A percentile compares a stretch with the other conserved stretches of the same genome.
Conservation (phyloP, 805 yeast genomes). For the Cyberlindnera lachancei region DNA sequence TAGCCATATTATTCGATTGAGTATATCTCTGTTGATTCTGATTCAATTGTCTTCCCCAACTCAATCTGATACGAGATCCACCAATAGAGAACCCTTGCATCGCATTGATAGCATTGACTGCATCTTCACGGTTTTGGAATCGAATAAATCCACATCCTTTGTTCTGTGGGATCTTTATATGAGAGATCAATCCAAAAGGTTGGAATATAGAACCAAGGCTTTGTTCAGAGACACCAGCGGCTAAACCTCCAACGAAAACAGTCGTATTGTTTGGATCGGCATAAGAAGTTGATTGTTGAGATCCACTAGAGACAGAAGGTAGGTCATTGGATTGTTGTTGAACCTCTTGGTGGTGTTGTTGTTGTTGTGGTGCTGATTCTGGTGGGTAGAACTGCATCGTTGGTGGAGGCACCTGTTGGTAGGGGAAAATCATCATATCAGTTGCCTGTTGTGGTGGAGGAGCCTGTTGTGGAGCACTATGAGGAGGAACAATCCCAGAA, state of each 20-base stretch:
- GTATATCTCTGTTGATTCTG: too few relatives aligned
- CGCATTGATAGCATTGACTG: conserved; percentile 68
- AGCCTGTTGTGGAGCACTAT: too few relatives aligned
- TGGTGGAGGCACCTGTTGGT: conserved; percentile 17
- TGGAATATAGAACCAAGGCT: conserved; percentile 54
- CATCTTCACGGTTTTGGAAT: conserved; percentile 59
- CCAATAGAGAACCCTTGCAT: conserved; percentile 75
- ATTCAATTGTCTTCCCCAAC: conserved; percentile 58
- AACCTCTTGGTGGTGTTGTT: conserved; percentile 10
- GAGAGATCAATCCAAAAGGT: conserved; percentile 65
- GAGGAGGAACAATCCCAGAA: too few relatives aligned
- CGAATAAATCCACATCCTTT: conserved; percentile 77
- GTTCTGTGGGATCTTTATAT: conserved; percentile 70
- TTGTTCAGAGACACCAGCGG: conserved; percentile 54
- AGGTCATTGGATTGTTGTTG: conserved; percentile 6
- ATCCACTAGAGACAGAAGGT: conserved; percentile 2
- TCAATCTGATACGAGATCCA: conserved; percentile 64
- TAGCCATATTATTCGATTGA: conserved; percentile 17
- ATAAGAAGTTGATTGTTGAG: conserved; percentile 20
- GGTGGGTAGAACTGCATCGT: conserved; percentile 12
- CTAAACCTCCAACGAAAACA: conserved; percentile 71
- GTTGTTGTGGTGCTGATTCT: conserved; percentile 4
- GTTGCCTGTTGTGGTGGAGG: conserved; percentile 20
- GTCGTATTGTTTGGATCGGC: conserved; percentile 64
- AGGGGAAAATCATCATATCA: conserved; percentile 16